Base-by-base conservation (phyloP, 2,329 filamentous ascomycete genomes). In the Chaetomium globosum region DNA sequence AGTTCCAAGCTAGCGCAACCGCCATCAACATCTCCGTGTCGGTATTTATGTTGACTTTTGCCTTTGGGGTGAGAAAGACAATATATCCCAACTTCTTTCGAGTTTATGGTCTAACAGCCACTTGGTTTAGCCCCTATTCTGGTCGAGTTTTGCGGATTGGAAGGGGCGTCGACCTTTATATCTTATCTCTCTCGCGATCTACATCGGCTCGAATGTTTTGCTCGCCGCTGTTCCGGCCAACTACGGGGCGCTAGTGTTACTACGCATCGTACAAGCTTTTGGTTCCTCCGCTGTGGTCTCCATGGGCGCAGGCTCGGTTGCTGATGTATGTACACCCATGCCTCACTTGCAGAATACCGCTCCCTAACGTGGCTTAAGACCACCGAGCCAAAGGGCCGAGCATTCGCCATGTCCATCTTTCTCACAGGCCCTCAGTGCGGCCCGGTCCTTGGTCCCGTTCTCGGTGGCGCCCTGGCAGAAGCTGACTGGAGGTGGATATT, bases 401-500 rank as follows among this genome's bases (percentile, higher is more conserved):
- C 66, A 49, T 66, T 64, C 31, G 61, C 64, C n/a, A 68, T 68
- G 66, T 66, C 64, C n/a, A 62, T 68, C 28, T 68, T 66, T 23
- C 59, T 68, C 12, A 46, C 55, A 23, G 66, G 64, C 0, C 66
- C 66, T 16, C 66, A 68, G 26, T 68, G 66, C 23, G 66, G 66
- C 9, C 66, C 66, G 26, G 31, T 68, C 8, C 49, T 66, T 23
- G 64, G 64, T 8, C 66, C 66, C 5, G 57, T 68, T 1, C n/a
- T 68, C 10, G 66, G 66, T 13, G 66, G 66, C 39, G 66, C 61
- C 9, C 59, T 68, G 3, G 64, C 64, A 19, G 66, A 66, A 36
- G 66, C 55, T 4, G 48, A 64, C n/a, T 68, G 63, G 66, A 58
- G 66, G 13, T 68, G 66, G 66, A 68, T 68, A 10, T 68, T 68